phyloP scores from a whole-genome alignment of 371 early-diverging fungal species.

The Mucor piriformis region DNA sequence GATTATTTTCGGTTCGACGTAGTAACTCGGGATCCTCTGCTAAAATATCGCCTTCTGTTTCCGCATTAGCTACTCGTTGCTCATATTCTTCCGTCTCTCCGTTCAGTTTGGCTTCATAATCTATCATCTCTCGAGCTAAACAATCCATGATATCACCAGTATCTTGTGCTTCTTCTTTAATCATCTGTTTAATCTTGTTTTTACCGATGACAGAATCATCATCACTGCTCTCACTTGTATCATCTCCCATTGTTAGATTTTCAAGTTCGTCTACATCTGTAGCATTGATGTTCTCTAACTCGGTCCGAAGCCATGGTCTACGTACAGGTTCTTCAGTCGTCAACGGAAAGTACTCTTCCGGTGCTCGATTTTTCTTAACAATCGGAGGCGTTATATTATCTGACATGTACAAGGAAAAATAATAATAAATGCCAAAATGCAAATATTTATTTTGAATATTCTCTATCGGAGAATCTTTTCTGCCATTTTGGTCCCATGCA shows the following conservation, averaged over 20 bases:
- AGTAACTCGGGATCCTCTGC: constrained; percentile 25
- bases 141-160: constrained; percentile 15
- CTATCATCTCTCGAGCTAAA: constrained; percentile 16
- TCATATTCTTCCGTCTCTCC: constrained; percentile 13
- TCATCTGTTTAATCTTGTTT: constrained; percentile 19
- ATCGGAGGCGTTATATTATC: background rate
- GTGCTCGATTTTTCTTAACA: background rate
- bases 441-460: no score
- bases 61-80: background rate
- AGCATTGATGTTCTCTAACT: constrained; percentile 23
- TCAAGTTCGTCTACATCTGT: background rate
- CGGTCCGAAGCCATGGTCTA: constrained; percentile 22
- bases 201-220: constrained; percentile 4
- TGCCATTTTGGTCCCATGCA: no score
- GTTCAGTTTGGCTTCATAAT: constrained; percentile 9
- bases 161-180: background rate
- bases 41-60: constrained; percentile 13
- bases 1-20: constrained; percentile 36
- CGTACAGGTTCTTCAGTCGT: constrained; percentile 40
- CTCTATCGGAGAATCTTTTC: no score
- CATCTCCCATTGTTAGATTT: background rate
- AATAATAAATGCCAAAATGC: no score
- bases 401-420: background rate
- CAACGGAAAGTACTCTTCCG: constrained; percentile 16
- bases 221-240: background rate